Base-by-base conservation (phyloP, 352 stramenopile species). In the Pythium insidiosum region DNA sequence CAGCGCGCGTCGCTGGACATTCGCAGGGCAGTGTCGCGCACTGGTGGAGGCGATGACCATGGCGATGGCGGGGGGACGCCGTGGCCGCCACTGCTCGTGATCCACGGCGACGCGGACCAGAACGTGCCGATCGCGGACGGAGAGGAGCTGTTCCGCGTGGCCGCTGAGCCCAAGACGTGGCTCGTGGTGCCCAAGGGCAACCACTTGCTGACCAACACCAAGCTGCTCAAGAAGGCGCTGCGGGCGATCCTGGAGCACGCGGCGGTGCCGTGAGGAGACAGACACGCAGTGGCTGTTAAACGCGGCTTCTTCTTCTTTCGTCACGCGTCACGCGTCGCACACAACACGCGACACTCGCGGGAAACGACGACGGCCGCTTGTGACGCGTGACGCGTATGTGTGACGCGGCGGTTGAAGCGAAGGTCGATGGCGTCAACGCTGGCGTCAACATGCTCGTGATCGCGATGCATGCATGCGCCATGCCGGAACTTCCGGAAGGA, bases 161-260 rank as follows among this genome's bases (percentile, higher is more conserved):
- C 77, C n/a, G 58, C 54, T 1, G 56, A 78, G 41, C 76, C 73
- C 9, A 85, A 85, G 56, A 55, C 46, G 6, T 79, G 81, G 21
- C 19, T 87, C 24, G 38, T 38, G 9, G 77, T 89, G 29, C 42
- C 67, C 5, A 68, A 63, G 21, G 77, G 63, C n/a, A 89, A 87
- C 58, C 77, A 89, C 63, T 31, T 89, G 63, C 58, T 89, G 33
- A 71, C 69, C 31, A 86, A 83, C 53, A 72, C 71, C 1, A 85
- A 81, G 45, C 77, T 86, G 38, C 53, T 87, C 21, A 89, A 89
- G 56, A 74, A 69, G 47, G 71, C 68, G 11, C 33, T 84, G 36
- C 51, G 61, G 36, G 73, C 62, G 35, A 77, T 89, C 16, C 35
- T 63, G 0, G 38, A 24, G 18, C 58, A 70, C 40, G 18, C 7